Evolutionary conservation across 1,139 yeast species (phyloP), one percentile per base, ranked within the genome.

Genomic region (Torulaspora pretoriensis): DNA sequence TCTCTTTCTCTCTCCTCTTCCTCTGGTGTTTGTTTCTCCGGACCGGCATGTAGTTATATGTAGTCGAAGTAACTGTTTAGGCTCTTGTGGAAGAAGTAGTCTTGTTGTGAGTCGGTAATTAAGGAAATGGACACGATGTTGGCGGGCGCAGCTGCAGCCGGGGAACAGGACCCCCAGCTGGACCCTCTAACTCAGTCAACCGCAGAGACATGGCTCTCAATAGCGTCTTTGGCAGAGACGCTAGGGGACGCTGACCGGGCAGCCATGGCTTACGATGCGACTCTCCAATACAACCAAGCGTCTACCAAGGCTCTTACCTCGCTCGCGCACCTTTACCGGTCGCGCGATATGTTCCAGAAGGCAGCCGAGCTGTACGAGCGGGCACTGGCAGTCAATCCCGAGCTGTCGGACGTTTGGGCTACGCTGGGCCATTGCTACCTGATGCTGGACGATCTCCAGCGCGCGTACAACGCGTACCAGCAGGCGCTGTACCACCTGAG

Each of bases 391-490:
- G 76, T 85, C 49, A 81, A 83, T 57, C 94, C 90, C 16, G 92
- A 86, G 63, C 83, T 88, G 55, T 97, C 97, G 48, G 97, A 90
- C 60, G 87, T 95, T 33, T 92, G 98, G 98, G 97, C 97, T 0
- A 77, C 94, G 22, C 72, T 92, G 54, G 97, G 98, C 40, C 98
- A 92, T 68, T 94, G 98, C 68, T 94, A 89, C 63, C 71, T 92
- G 57, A 92, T 92, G 97, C 74, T 90, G 69, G 98, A 92, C 65
- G 97, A 92, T 61, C 74, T 92, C 53, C 96, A 88, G 66, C 78
- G 95, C 56, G 97, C 97, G 2, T 92, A 92, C 65, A 85, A 92
- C 39, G 96, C 97, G 8, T 92, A 92, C 68, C 98, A 92, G 69
- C 88, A 95, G 63, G 97, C 98, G 1, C 73, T 92, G 47, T 84